A percentile compares a stretch with the other conserved stretches of the same genome.
Conservation (phyloP, 2,329 filamentous ascomycete genomes). For the Escovopsis sp. region DNA sequence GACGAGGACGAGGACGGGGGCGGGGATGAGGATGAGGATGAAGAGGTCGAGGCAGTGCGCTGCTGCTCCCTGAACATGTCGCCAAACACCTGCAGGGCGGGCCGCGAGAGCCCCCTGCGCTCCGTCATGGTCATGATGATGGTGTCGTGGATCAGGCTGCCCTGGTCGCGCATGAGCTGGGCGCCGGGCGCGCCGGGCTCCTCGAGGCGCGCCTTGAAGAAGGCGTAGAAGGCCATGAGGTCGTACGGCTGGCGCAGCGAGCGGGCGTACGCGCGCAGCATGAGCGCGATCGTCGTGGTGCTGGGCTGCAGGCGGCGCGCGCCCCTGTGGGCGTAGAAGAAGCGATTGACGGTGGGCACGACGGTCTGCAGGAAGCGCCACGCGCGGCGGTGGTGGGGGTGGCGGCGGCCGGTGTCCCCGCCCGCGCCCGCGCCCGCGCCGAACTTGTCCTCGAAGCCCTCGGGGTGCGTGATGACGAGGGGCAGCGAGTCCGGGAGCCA, state of each 20-base stretch:
- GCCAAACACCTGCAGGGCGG: constrained; percentile 32
- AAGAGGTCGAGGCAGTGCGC: too few species aligned
- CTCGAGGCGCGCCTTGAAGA: constrained; percentile 30
- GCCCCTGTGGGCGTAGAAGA: constrained; percentile 13
- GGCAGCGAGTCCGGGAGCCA: constrained; percentile 23
- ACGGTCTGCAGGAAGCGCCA: constrained; percentile 20
- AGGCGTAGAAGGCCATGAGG: constrained; percentile 30
- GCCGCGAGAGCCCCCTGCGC: constrained; percentile 24
- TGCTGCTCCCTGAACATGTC: constrained; percentile 33
- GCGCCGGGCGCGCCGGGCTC: constrained; percentile 20
- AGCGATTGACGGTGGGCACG: constrained; percentile 18
- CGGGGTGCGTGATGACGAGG: constrained; percentile 13
- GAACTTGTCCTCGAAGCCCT: constrained; percentile 11
- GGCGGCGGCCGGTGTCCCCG: too few species aligned
- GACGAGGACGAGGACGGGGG: too few species aligned
- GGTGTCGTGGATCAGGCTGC: constrained; percentile 33
- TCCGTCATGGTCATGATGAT: constrained; percentile 34
- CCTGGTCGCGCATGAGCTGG: constrained; percentile 23
- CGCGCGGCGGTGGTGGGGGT: constrained; percentile 6
- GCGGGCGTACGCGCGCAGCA: constrained; percentile 32
- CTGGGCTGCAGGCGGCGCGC: constrained; percentile 20
- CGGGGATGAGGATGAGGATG: too few species aligned
- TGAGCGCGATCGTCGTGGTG: constrained; percentile 27
- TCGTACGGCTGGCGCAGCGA: constrained; percentile 24
- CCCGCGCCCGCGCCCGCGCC: too few species aligned